Percentiles rank a stretch among this genome's conserved stretches.
These are phyloP conservation scores for Verticillium nonalfalfae DNA, from an alignment of 2,329 filamentous ascomycete species.

Conservation along the genomic window DNA sequence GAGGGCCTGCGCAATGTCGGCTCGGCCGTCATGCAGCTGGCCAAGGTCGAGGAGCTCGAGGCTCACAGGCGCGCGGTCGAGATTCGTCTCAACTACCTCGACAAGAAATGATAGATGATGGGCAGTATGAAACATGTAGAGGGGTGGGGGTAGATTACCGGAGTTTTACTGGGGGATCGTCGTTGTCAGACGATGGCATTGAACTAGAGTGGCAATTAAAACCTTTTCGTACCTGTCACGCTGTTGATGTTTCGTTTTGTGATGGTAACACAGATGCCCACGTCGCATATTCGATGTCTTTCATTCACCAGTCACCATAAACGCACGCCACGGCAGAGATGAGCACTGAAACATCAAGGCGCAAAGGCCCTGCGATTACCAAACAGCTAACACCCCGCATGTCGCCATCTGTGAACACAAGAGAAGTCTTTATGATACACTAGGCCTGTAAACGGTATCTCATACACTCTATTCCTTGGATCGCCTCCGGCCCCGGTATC, in stretches of 20 bases:
- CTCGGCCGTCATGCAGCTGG: constrained; percentile 86
- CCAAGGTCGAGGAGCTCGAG: constrained; percentile 89
- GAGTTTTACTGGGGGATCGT: background rate
- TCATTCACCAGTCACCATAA: no score
- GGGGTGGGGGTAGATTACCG: background rate
- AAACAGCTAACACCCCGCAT: background rate
- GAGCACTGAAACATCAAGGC: background rate
- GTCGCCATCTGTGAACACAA: constrained; percentile 16
- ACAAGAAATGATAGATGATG: constrained; percentile 11
- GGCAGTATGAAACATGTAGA: background rate
- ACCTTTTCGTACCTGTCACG: background rate
- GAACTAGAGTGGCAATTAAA: background rate
- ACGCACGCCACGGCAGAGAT: background rate
- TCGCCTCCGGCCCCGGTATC: background rate
- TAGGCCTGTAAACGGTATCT: constrained; percentile 45
- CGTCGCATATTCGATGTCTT: background rate
- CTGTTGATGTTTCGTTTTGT: background rate
- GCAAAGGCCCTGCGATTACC: background rate
- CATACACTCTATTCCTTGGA: constrained; percentile 47
- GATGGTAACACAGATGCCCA: no score
- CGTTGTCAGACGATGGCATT: background rate
- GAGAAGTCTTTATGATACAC: constrained; percentile 45
- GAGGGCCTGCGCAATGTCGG: constrained; percentile 84
- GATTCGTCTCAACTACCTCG: constrained; percentile 61
- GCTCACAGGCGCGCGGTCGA: constrained; percentile 87